Percentiles rank a stretch among this genome's conserved stretches.
Evolutionary conservation across 768 basidiomycete species (phyloP).

Genomic region (button mushroom (Agaricus bisporus)): DNA sequence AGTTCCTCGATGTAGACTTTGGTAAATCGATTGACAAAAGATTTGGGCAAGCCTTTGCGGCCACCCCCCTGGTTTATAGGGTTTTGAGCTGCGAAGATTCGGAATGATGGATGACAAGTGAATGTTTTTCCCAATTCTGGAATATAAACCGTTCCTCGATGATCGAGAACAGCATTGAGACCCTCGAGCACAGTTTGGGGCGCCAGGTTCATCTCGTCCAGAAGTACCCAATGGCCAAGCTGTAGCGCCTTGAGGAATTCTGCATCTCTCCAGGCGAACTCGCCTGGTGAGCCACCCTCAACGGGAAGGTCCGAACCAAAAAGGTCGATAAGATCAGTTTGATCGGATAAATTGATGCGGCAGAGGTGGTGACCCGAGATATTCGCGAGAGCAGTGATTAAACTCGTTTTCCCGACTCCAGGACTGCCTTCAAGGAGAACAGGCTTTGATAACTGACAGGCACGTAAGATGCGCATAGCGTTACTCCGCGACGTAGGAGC

Average conservation of each 20-base stretch:
- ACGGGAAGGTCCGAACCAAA: conserved; percentile 96
- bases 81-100: conserved; percentile 97
- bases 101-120: conserved; percentile 84
- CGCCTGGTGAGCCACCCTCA: conserved; percentile 84
- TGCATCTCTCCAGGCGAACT: conserved; percentile 97
- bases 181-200: conserved; percentile 96
- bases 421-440: conserved; percentile 96
- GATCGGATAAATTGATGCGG: conserved; percentile 96
- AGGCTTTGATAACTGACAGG: conserved; percentile 85
- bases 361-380: conserved; percentile 73
- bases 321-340: conserved; percentile 93
- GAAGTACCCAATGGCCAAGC: conserved; percentile 94
- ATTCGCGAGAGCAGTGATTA: conserved; percentile 82
- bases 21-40: conserved; percentile 97
- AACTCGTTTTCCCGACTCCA: conserved; percentile 95
- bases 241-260: conserved; percentile 92
- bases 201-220: conserved; percentile 99
- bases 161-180: conserved; percentile 92
- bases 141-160: conserved; percentile 90
- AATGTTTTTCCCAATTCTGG: conserved; percentile 93
- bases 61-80: conserved; percentile 95
- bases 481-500: conserved; percentile 89
- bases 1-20: conserved; percentile 93
- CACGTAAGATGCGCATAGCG: conserved; percentile 81
- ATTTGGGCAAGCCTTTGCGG: conserved; percentile 94